Percentiles rank a stretch among this genome's conserved stretches.
These are phyloP conservation scores for Agapanthus africanus DNA, from an alignment of 106 monocot species.

Conservation along the genomic window DNA sequence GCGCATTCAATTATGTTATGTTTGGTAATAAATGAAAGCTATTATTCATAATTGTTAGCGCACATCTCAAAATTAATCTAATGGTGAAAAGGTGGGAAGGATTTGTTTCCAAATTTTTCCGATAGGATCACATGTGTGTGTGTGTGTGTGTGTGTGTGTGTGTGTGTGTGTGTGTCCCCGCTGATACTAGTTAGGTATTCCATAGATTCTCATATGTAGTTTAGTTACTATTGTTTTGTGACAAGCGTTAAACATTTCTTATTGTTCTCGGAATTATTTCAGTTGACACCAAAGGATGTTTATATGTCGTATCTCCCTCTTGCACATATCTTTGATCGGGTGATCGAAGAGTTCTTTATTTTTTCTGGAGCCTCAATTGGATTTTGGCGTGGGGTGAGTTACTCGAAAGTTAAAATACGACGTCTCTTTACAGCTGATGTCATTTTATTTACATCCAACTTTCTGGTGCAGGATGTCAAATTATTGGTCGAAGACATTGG, in stretches of 20 bases:
- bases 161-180: too few species aligned
- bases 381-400: slow-evolving; percentile 92
- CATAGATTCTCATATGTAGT: background rate
- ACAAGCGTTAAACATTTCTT: background rate
- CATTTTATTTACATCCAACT: slow-evolving; percentile 4
- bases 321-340: slow-evolving; percentile 95
- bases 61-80: too few species aligned
- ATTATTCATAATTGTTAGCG: too few species aligned
- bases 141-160: too few species aligned
- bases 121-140: too few species aligned
- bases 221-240: background rate
- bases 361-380: slow-evolving; percentile 85
- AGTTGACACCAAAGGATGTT: slow-evolving; percentile 59
- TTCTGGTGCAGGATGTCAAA: slow-evolving; percentile 67
- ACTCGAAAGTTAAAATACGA: slow-evolving; percentile 1
- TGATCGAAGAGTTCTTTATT: slow-evolving; percentile 84
- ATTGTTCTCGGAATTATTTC: slow-evolving; percentile 9
- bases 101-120: too few species aligned
- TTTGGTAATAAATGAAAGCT: too few species aligned
- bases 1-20: too few species aligned
- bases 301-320: slow-evolving; percentile 95
- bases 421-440: background rate
- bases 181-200: background rate
- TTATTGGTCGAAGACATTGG: slow-evolving; percentile 82
- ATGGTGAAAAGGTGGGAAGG: too few species aligned